Evolutionary conservation across 225 moss, liverwort and hornwort species (phyloP).

Genomic region (Antitrichia curtipendula): DNA sequence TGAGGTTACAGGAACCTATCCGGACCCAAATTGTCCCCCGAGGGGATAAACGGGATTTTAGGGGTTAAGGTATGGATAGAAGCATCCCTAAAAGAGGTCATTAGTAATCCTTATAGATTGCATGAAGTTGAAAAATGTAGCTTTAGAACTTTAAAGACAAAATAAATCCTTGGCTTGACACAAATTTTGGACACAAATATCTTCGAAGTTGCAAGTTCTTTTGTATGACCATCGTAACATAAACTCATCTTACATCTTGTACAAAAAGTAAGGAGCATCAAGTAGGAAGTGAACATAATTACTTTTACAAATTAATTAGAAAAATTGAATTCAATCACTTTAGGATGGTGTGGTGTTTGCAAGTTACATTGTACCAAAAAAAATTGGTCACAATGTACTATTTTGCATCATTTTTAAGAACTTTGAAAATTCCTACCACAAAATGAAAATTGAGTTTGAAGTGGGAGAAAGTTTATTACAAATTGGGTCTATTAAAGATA

Average conservation of each 20-base stretch:
- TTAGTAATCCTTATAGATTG: background rate
- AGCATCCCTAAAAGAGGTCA: rapidly evolving
- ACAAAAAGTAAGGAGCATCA: background rate
- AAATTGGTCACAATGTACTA: background rate
- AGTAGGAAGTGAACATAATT: background rate
- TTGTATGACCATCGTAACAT: rapidly evolving
- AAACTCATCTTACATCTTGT: background rate
- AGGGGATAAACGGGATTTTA: too few species aligned
- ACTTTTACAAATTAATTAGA: background rate
- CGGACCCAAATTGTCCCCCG: too few species aligned
- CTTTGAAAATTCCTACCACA: background rate
- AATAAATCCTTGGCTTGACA: background rate
- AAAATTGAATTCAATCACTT: background rate
- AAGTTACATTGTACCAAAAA: rapidly evolving
- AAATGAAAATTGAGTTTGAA: background rate
- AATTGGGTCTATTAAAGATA: background rate
- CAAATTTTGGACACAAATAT: background rate
- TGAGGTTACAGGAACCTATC: too few species aligned
- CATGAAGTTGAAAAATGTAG: background rate
- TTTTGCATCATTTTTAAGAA: rapidly evolving
- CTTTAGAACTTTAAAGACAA: background rate
- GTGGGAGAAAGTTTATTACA: background rate
- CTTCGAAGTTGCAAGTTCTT: background rate
- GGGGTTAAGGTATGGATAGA: too few species aligned
- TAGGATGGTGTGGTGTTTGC: too few species aligned